Percentiles rank a stretch among this genome's conserved stretches.
Evolutionary conservation across 345 rosid species (phyloP).

Genomic region (Citrus sp.): DNA sequence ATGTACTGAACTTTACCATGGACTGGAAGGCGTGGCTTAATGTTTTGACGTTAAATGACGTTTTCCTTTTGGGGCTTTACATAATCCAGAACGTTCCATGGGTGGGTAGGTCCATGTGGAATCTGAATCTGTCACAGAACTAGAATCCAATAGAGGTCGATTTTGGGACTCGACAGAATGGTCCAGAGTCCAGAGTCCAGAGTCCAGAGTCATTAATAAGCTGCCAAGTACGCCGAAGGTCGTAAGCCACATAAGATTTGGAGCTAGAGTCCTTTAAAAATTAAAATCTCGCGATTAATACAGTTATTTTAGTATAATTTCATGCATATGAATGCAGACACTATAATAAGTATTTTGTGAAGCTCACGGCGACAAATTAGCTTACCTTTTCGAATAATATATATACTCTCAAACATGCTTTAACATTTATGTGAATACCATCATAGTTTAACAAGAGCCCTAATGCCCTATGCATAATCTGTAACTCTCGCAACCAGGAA

Average conservation of each 20-base stretch:
- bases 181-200: background rate
- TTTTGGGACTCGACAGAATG: background rate
- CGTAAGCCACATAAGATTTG: background rate
- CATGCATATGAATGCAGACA: background rate
- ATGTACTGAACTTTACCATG: background rate
- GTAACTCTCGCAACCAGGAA: background rate
- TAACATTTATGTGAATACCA: background rate
- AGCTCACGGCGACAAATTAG: background rate
- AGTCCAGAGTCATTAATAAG: background rate
- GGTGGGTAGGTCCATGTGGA: background rate
- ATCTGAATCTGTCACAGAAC: background rate
- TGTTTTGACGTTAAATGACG: background rate
- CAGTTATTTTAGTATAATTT: background rate
- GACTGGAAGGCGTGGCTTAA: background rate
- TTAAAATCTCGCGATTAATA: background rate
- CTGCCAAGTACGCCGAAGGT: background rate
- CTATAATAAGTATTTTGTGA: background rate
- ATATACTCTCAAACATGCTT: background rate
- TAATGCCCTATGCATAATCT: background rate
- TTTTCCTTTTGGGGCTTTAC: background rate
- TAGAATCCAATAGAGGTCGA: conserved; percentile 1
- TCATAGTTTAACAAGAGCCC: background rate
- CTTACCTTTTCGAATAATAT: no score
- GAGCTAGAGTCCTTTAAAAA: background rate
- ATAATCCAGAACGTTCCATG: background rate